Evolutionary conservation across 192 early-diverging fungal genomes (phyloP), one percentile per base, ranked within the genome.

Genomic region (Fimicolochytrium jonesii): DNA sequence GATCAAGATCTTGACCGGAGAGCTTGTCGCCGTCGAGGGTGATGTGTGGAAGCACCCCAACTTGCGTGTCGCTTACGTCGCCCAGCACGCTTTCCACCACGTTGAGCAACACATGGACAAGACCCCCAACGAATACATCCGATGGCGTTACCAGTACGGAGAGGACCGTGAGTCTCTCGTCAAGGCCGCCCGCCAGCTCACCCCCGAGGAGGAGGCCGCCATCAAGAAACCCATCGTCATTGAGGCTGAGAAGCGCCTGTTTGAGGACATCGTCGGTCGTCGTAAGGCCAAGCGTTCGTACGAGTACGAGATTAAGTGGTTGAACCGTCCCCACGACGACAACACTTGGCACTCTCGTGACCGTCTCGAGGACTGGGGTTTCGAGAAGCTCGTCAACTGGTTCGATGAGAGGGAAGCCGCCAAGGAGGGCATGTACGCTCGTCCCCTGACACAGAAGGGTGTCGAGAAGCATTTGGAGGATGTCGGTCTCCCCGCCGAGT

Each of bases 21-120:
- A 90, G 73, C 72, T 83, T 31, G 70, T 76, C 10, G 77, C 88
- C 28, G 81, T 86, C 67, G 71, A 76, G 22, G 89, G 89, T 64
- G 78, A 77, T 22, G 81, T 90, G 25, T 87, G 81, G 80, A 81
- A 89, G 73, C 88, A 92, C 69, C 90, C 88, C 72, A 88, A 88
- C 70, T 74, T 91, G 13, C 86, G 90, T 80, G 82, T 92, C 65
- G 89, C 88, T 52, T 90, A 90, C 71, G 87, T 92, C 64, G 87
- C 88, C 22, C 90, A 92, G 66, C 90, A 92, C 70, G 87, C 89
- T 55, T 88, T 92, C 86, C 86, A 92, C 70, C 89, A 92, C 80
- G 72, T 92, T 53, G 87, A 91, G 55, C 83, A 88, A 51, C 89
- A 91, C 72, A 47, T 89, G 32, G 88, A 91, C 77, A 86, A 88